phyloP scores from a whole-genome alignment of 2,329 filamentous ascomycete genomes.

The Hymenoscyphus scutula region DNA sequence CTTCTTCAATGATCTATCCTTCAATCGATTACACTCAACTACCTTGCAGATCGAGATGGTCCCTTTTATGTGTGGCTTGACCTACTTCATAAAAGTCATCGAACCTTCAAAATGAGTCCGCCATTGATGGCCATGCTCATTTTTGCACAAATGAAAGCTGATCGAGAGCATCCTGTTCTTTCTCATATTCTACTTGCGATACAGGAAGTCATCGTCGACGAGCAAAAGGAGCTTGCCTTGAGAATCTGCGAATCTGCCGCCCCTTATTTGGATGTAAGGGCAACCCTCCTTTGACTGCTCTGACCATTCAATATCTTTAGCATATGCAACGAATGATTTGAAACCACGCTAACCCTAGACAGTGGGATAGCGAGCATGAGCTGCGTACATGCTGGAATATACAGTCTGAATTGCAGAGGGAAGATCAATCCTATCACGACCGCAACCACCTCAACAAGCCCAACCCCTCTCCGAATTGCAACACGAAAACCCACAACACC shows the following conservation, averaged over 20 bases:
- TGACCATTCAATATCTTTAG: too few relatives aligned
- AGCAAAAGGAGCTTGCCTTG: background rate
- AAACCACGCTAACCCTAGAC: background rate
- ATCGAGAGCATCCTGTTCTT: background rate
- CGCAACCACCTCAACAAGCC: background rate
- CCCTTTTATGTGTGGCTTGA: background rate
- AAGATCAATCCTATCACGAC: too few relatives aligned
- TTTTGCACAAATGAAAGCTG: background rate
- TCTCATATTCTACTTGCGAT: background rate
- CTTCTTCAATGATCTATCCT: background rate
- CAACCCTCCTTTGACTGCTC: too few relatives aligned
- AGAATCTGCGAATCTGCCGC: background rate
- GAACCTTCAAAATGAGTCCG: background rate
- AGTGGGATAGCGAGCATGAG: background rate
- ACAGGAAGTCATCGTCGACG: background rate
- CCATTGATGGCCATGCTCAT: background rate
- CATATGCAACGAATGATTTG: background rate
- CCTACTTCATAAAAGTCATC: background rate
- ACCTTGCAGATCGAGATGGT: background rate
- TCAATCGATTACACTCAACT: background rate
- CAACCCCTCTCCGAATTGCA: background rate
- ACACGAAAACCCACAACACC: background rate
- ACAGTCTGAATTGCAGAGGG: background rate
- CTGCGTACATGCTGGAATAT: background rate
- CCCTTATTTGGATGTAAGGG: background rate